These are phyloP conservation scores for Sordaria brevicollis DNA, from an alignment of 495 filamentous ascomycete genomes.

Conservation along the genomic window DNA sequence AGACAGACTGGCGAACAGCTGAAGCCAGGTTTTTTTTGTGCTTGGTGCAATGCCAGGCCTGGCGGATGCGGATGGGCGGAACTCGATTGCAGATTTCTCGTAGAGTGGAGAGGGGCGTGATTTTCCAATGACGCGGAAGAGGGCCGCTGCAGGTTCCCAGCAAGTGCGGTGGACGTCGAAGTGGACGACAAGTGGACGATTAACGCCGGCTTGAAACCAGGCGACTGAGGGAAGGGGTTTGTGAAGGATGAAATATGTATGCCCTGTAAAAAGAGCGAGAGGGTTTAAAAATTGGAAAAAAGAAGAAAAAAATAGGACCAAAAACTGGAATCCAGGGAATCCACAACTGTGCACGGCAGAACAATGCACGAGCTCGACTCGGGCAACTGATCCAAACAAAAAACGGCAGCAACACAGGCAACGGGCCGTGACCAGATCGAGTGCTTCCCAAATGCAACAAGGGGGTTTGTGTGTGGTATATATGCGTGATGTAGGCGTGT, in stretches of 20 bases:
- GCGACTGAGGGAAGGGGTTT: neutral
- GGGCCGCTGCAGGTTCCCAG: neutral
- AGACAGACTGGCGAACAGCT: neutral
- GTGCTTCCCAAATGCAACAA: neutral
- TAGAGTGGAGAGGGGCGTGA: conserved; percentile 22
- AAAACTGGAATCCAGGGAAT: neutral
- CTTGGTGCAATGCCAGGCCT: neutral
- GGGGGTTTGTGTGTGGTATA: neutral
- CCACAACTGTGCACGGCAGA: neutral
- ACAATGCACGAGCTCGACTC: neutral
- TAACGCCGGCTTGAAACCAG: neutral
- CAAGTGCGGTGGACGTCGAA: neutral
- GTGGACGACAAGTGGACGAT: neutral
- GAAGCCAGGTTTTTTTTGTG: neutral
- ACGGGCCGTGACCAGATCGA: neutral
- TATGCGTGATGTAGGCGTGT: neutral
- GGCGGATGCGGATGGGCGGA: neutral
- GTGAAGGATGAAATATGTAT: neutral
- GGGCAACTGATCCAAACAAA: neutral
- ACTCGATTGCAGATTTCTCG: conserved; percentile 16
- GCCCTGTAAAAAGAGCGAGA: neutral
- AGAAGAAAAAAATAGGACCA: neutral
- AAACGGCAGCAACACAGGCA: neutral
- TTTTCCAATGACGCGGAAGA: conserved; percentile 22
- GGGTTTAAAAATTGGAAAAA: neutral